Conservation (phyloP, 148 eudicot genomes). For the Rhododendron henanense region DNA sequence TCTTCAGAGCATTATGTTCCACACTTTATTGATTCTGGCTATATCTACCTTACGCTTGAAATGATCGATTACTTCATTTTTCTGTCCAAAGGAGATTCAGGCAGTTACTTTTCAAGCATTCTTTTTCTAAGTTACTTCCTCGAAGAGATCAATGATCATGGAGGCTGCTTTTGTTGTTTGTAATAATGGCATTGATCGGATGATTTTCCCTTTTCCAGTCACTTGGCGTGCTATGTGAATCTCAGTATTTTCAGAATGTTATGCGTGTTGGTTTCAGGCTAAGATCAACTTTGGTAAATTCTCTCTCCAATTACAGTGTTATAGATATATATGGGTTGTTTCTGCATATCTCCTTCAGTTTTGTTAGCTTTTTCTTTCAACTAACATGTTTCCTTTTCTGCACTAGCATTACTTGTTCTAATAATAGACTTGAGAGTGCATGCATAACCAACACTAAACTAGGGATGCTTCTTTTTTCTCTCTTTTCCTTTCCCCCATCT, state of each 20-base stretch:
- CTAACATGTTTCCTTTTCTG: not conserved
- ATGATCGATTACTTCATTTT: not conserved
- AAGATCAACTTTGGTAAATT: slow-evolving; percentile 50
- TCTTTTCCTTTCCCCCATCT: not conserved
- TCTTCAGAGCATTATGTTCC: not conserved
- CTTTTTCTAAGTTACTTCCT: slow-evolving; percentile 9
- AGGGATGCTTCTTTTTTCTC: not conserved
- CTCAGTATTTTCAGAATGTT: slow-evolving; percentile 61
- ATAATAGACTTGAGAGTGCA: not conserved
- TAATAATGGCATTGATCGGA: slow-evolving; percentile 1
- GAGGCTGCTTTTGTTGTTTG: slow-evolving; percentile 2
- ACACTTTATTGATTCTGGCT: not conserved
- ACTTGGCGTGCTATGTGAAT: slow-evolving; percentile 54
- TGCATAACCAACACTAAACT: not conserved
- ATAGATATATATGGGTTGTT: not conserved
- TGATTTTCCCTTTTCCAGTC: slow-evolving; percentile 31
- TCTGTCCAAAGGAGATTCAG: not conserved
- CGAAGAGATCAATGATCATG: not conserved
- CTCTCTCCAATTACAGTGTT: not conserved
- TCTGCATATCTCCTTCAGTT: not conserved
- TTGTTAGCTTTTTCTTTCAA: not conserved
- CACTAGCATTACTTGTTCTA: not conserved
- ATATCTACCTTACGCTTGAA: not conserved
- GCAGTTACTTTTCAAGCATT: slow-evolving; percentile 6
- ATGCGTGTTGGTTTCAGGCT: slow-evolving; percentile 61